phyloP scores from a whole-genome alignment of 2,329 filamentous ascomycete species.

The Escovopsis sp. region DNA sequence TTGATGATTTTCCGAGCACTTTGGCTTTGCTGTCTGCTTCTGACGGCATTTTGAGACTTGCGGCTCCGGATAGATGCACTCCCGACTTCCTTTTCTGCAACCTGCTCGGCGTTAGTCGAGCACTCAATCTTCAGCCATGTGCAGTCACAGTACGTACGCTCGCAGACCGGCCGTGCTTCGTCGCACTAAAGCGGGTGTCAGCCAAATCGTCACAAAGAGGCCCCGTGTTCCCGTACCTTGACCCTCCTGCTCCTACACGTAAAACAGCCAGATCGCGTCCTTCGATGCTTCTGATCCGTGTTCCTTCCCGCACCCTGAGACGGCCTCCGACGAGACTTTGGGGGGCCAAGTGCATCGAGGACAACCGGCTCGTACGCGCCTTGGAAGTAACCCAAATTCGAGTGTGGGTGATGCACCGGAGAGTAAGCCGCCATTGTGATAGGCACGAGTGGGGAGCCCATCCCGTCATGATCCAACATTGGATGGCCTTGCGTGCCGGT shows the following conservation, averaged over 20 bases:
- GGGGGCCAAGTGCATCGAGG: constrained; percentile 32
- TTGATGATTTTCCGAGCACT: constrained; percentile 23
- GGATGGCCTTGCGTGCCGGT: constrained; percentile 28
- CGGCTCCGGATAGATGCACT: constrained; percentile 78
- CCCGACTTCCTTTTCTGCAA: constrained; percentile 80
- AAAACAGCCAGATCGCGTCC: constrained; percentile 85
- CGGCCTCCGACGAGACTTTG: constrained; percentile 38
- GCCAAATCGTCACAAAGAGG: neutral
- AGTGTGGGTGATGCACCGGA: constrained; percentile 28
- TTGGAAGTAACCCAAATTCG: constrained; percentile 33
- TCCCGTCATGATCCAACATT: constrained; percentile 24
- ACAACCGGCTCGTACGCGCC: constrained; percentile 35
- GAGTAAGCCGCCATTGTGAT: constrained; percentile 17
- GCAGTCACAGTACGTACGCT: constrained; percentile 36
- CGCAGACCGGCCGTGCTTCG: constrained; percentile 74
- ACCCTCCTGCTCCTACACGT: constrained; percentile 83
- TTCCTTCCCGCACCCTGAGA: constrained; percentile 27
- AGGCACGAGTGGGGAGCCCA: constrained; percentile 22
- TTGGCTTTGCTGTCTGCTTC: constrained; percentile 15
- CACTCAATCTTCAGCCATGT: neutral
- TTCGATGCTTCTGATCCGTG: constrained; percentile 66
- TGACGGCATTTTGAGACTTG: constrained; percentile 27
- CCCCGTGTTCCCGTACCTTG: constrained; percentile 39
- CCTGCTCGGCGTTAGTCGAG: constrained; percentile 32
- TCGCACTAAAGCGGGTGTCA: constrained; percentile 51